Conservation (phyloP, 352 stramenopile genomes). For the Pythium oligandrum region DNA sequence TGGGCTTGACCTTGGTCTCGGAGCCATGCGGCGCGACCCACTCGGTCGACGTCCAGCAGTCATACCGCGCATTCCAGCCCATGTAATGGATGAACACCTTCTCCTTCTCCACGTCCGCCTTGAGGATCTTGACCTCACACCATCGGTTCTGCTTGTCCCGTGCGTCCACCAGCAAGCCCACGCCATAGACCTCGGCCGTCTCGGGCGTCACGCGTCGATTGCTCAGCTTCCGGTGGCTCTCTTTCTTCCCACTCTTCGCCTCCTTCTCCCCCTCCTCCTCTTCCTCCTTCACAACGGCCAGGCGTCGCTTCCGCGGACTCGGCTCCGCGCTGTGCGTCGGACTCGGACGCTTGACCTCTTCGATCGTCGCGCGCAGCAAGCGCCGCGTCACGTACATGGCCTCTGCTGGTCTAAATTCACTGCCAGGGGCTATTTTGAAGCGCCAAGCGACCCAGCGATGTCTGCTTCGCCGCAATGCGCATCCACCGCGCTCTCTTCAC, state of each 20-base stretch:
- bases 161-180: constrained; percentile 55
- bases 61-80: constrained; percentile 70
- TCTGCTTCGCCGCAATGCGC: no score
- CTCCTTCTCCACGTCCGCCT: constrained; percentile 29
- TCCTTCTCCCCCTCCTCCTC: constrained; percentile 2
- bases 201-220: neutral
- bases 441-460: no score
- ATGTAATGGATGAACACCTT: constrained; percentile 67
- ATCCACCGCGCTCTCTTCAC: no score
- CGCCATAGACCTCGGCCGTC: constrained; percentile 17
- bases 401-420: no score
- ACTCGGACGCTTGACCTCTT: constrained; percentile 7
- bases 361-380: constrained; percentile 55
- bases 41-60: constrained; percentile 49
- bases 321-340: neutral
- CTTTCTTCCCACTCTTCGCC: constrained; percentile 21
- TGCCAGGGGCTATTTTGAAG: no score
- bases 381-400: constrained; percentile 62
- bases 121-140: constrained; percentile 56
- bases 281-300: constrained; percentile 1
- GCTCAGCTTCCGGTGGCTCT: no score
- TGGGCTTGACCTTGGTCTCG: constrained; percentile 25
- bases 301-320: constrained; percentile 15
- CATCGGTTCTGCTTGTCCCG: constrained; percentile 48
- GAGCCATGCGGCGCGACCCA: constrained; percentile 48